Evolutionary conservation across 345 rosid genomes (phyloP), one percentile per base, ranked within the genome.

Genomic region (Syzygium oleosum): DNA sequence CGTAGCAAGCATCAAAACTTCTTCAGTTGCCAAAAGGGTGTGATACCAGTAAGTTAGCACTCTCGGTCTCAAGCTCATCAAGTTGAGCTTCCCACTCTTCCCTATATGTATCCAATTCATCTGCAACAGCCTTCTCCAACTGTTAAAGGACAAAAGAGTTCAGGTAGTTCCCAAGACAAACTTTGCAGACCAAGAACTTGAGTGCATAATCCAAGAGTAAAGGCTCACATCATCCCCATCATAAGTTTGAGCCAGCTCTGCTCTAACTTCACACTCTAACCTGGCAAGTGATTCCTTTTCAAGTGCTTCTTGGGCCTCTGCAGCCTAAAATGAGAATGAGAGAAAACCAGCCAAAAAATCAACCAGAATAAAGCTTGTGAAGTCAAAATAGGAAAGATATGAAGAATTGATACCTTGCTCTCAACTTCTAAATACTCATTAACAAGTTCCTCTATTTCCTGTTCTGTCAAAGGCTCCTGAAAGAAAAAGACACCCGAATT

Each of bases 241-340:
- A 79, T 93, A 93, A 77, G 93, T 90, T 88, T 94, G 95, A 21
- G 94, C 94, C 91, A 98, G 93, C 92, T 98, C 99, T 93, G 94
- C 95, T 90, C 96, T 93, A 85, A 98, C 99, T 90, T 98, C 99
- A 90, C 84, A 92, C 94, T 97, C 98, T 85, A 97, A 92, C 90
- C 87, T 95, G 85, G 93, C 90, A 87, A 97, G 96, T 79, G 99
- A 96, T 91, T 98, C 99, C 89, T 93, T 91, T 91, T 98, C 99
- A 84, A 98, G 98, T 85, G 99, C 94, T 94, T 97, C 99, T 92
- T 98, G 99, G 90, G 98, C 99, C 93, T 97, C 98, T 88, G 99
- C 98, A 90, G 98, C 98, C 99, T 98, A 92, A 91, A 89, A 91
- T 80, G 88, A 92, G 92, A 84, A 91, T 89, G 86, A 94, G 92